Percentiles rank a stretch among this genome's conserved stretches.
These are phyloP conservation scores for Hippophae rhamnoides DNA, from an alignment of 306 rosid genomes.

Conservation along the genomic window DNA sequence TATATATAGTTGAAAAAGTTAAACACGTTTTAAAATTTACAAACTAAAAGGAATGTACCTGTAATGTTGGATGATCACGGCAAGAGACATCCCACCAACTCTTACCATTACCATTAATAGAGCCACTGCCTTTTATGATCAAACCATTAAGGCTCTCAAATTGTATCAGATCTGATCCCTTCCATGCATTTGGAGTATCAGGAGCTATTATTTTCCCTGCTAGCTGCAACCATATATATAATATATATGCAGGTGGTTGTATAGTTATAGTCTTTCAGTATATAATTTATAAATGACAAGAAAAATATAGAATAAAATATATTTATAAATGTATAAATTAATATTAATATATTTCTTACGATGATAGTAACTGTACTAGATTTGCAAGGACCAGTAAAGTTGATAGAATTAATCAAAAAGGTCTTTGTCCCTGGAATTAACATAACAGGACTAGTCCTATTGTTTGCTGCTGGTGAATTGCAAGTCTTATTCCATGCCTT, in stretches of 20 bases:
- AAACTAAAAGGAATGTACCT: not conserved
- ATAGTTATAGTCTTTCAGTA: no score
- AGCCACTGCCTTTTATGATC: not conserved
- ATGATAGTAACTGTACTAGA: not conserved
- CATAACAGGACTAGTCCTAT: not conserved
- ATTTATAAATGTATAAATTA: not conserved
- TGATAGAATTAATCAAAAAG: not conserved
- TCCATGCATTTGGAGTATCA: constrained; percentile 3
- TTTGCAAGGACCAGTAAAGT: constrained; percentile 19
- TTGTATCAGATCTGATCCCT: not conserved
- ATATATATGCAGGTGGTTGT: no score
- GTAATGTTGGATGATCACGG: constrained; percentile 2
- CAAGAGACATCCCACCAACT: constrained; percentile 20
- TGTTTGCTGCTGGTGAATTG: not conserved
- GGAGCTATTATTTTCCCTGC: constrained; percentile 11
- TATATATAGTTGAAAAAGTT: not conserved
- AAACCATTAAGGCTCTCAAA: constrained; percentile 5
- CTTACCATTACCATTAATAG: constrained; percentile 13
- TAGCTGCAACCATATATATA: not conserved
- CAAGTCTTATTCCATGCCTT: constrained; percentile 7
- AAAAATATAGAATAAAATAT: not conserved
- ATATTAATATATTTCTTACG: not conserved
- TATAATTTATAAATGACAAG: not conserved
- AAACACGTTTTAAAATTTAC: not conserved
- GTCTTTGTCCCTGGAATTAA: constrained; percentile 7